phyloP scores from a whole-genome alignment of 495 filamentous ascomycete species.

The Clohesyomyces aquaticus region DNA sequence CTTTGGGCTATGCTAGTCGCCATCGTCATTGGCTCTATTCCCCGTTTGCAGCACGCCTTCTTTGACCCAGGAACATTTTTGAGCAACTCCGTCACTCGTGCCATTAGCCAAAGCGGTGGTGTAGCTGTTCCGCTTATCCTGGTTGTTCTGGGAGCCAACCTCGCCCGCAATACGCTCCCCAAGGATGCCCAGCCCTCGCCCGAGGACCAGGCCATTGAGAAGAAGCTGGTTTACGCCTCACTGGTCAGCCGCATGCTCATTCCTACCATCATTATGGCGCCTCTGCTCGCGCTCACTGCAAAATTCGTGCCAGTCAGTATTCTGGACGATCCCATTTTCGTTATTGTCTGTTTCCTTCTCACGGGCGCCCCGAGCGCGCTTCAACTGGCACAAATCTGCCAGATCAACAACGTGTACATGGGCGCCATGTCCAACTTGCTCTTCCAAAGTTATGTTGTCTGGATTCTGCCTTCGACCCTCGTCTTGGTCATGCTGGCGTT shows the following conservation, averaged over 20 bases:
- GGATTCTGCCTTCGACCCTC: slow-evolving; percentile 94
- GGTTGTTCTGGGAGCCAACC: slow-evolving; percentile 93
- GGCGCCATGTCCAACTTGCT: slow-evolving; percentile 88
- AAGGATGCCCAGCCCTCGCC: slow-evolving; percentile 52
- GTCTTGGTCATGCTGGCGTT: slow-evolving; percentile 88
- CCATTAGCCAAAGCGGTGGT: slow-evolving; percentile 79
- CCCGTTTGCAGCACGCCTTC: slow-evolving; percentile 78
- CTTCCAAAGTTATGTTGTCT: slow-evolving; percentile 97
- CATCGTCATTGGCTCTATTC: slow-evolving; percentile 89
- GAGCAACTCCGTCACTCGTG: slow-evolving; percentile 88
- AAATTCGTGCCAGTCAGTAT: slow-evolving; percentile 94
- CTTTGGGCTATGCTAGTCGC: slow-evolving; percentile 95
- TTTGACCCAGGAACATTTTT: slow-evolving; percentile 89
- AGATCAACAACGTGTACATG: slow-evolving; percentile 96
- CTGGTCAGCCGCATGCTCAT: slow-evolving; percentile 89
- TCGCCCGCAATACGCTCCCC: slow-evolving; percentile 63
- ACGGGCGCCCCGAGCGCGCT: slow-evolving; percentile 92
- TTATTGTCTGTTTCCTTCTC: slow-evolving; percentile 95
- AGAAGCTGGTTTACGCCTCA: slow-evolving; percentile 80
- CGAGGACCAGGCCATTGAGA: slow-evolving; percentile 66
- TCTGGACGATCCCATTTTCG: slow-evolving; percentile 95
- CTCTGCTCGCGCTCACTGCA: slow-evolving; percentile 84
- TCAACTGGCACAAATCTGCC: slow-evolving; percentile 96
- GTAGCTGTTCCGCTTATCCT: slow-evolving; percentile 95
- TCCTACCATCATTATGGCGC: slow-evolving; percentile 89